Conservation (phyloP, 1,139 yeast species). For the Taphrina confusa region DNA sequence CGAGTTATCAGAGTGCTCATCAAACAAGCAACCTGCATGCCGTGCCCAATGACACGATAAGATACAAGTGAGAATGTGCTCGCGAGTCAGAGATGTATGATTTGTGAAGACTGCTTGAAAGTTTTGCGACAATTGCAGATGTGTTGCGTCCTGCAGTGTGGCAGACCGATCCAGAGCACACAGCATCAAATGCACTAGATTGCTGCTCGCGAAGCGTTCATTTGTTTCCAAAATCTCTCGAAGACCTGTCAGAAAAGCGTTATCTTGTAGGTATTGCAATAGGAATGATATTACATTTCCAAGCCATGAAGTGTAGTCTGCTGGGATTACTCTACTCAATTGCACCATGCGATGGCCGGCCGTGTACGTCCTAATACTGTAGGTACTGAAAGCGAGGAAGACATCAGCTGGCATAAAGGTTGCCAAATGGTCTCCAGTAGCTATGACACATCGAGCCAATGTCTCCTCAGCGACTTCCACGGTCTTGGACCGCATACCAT, state of each 20-base stretch:
- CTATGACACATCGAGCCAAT: neutral
- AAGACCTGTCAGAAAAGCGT: neutral
- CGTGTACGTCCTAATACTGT: neutral
- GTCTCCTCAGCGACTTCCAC: neutral
- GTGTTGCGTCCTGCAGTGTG: neutral
- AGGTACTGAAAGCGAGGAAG: neutral
- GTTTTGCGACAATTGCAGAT: neutral
- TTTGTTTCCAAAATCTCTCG: neutral
- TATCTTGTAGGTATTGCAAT: neutral
- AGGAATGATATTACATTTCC: neutral
- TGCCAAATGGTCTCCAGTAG: neutral
- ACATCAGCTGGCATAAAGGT: neutral
- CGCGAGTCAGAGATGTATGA: neutral
- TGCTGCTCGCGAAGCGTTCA: neutral
- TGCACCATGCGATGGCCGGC: neutral
- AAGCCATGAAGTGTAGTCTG: neutral
- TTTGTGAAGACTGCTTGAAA: neutral
- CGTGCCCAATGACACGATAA: conserved; percentile 4
- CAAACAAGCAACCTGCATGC: neutral
- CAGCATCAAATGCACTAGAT: neutral
- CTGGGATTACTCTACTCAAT: neutral
- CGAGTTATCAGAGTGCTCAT: neutral
- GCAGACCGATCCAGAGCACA: neutral
- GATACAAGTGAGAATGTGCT: neutral
- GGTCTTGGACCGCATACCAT: neutral